These are phyloP conservation scores for Aspergillus affinis DNA, from an alignment of 495 filamentous ascomycete species.

Conservation along the genomic window DNA sequence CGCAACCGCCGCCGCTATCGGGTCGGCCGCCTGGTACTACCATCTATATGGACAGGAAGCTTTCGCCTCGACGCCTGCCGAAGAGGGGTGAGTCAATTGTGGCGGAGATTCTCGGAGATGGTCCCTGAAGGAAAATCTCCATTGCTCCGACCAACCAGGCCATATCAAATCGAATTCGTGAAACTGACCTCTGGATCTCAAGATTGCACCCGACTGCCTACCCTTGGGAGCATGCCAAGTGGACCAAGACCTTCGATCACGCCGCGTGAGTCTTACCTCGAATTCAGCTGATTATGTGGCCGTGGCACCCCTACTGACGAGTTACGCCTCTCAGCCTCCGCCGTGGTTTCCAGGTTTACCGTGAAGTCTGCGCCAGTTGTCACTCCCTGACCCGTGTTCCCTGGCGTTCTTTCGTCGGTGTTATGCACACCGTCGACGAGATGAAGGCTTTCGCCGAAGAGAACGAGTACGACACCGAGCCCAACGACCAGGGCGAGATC, in stretches of 20 bases:
- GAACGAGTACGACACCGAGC: slow-evolving; percentile 97
- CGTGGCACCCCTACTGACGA: slow-evolving; percentile 18
- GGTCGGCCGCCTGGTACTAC: slow-evolving; percentile 65
- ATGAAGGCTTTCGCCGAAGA: slow-evolving; percentile 96
- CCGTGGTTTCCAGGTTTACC: slow-evolving; percentile 99
- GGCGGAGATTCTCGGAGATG: slow-evolving; percentile 14
- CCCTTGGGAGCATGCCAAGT: slow-evolving; percentile 92
- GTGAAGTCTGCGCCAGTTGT: slow-evolving; percentile 95
- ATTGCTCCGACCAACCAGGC: slow-evolving; percentile 30
- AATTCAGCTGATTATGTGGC: neutral
- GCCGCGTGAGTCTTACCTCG: slow-evolving; percentile 66
- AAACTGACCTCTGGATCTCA: slow-evolving; percentile 20
- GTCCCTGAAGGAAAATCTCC: slow-evolving; percentile 20
- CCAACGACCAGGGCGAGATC: slow-evolving; percentile 96
- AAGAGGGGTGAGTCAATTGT: slow-evolving; percentile 84
- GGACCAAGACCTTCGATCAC: slow-evolving; percentile 94
- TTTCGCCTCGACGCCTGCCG: slow-evolving; percentile 85
- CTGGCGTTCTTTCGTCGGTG: slow-evolving; percentile 89
- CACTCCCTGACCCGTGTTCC: slow-evolving; percentile 94
- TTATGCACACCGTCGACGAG: slow-evolving; percentile 92
- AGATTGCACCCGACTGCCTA: slow-evolving; percentile 91
- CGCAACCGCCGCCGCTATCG: slow-evolving; percentile 79
- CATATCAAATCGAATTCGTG: slow-evolving; percentile 1
- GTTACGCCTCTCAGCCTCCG: slow-evolving; percentile 66
- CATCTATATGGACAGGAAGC: slow-evolving; percentile 84